Percentiles rank a stretch among this genome's conserved stretches.
Conservation (phyloP, 108 stramenopile species). For the Cyclotella cryptica region DNA sequence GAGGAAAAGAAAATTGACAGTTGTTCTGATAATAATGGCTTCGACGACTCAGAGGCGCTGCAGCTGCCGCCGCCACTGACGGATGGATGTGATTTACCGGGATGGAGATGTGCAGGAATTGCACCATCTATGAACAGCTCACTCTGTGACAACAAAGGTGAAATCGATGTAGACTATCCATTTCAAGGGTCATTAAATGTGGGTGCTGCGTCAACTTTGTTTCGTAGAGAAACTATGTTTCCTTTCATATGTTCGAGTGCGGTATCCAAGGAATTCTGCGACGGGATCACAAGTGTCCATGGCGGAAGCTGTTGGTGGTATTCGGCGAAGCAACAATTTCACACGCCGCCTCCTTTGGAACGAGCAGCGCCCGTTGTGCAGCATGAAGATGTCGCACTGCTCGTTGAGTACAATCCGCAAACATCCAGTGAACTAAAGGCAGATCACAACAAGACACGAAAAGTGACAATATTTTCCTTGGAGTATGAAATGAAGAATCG, state of each 20-base stretch:
- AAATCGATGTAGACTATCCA: slow-evolving; percentile 19
- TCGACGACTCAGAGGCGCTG: neutral
- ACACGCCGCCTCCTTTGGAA: slow-evolving; percentile 22
- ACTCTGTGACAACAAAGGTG: neutral
- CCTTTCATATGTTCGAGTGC: slow-evolving; percentile 43
- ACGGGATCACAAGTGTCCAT: neutral
- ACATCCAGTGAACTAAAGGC: neutral
- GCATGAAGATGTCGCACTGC: slow-evolving; percentile 20
- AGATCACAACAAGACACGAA: slow-evolving; percentile 4
- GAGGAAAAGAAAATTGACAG: slow-evolving; percentile 52
- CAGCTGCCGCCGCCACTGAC: slow-evolving; percentile 57
- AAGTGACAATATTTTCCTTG: slow-evolving; percentile 53
- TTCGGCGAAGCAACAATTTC: slow-evolving; percentile 26
- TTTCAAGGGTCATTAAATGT: slow-evolving; percentile 61
- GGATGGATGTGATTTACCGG: slow-evolving; percentile 84
- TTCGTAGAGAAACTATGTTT: slow-evolving; percentile 68
- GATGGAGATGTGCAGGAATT: slow-evolving; percentile 65
- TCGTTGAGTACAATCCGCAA: slow-evolving; percentile 24
- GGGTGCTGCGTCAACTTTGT: slow-evolving; percentile 66
- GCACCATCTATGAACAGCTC: slow-evolving; percentile 31
- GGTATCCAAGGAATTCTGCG: neutral
- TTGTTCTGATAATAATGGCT: slow-evolving; percentile 6
- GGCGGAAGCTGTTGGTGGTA: slow-evolving; percentile 51
- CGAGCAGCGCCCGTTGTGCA: slow-evolving; percentile 24
- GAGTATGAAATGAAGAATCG: slow-evolving; percentile 71